Evolutionary conservation across 192 early-diverging fungal genomes (phyloP).

Genomic region (Diversispora eburnea): DNA sequence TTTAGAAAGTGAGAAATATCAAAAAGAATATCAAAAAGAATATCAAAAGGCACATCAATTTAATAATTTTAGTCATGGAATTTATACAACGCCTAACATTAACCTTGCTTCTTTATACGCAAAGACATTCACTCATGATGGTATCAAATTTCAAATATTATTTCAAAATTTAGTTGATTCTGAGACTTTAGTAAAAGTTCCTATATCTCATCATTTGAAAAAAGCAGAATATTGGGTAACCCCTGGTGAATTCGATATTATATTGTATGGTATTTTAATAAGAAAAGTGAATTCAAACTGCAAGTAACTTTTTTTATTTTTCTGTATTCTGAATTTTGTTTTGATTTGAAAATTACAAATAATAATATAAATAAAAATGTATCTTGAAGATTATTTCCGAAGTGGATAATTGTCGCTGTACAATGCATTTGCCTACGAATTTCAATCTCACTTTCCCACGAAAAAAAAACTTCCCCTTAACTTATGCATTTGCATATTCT

Average conservation of each 20-base stretch:
- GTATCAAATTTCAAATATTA: constrained; percentile 1
- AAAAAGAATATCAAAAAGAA: neutral
- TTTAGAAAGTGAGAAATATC: neutral
- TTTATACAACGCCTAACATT: neutral
- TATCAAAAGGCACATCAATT: no score
- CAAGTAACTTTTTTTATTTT: no score
- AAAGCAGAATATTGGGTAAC: neutral
- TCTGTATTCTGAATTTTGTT: no score
- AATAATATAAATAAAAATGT: no score
- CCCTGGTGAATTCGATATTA: neutral
- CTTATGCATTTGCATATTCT: no score
- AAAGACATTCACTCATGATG: neutral
- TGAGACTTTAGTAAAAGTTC: neutral
- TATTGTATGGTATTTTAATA: neutral
- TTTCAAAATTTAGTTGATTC: constrained; percentile 11
- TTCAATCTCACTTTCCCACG: no score
- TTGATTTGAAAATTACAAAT: no score
- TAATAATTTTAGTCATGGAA: constrained; percentile 13
- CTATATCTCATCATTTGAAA: neutral
- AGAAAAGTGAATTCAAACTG: neutral
- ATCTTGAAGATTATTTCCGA: no score
- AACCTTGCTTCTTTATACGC: neutral
- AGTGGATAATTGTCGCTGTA: no score
- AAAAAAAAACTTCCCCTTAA: no score
- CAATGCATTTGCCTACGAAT: no score